These are phyloP conservation scores for Globisporangium viniferum DNA, from an alignment of 352 stramenopile species.

Conservation along the genomic window DNA sequence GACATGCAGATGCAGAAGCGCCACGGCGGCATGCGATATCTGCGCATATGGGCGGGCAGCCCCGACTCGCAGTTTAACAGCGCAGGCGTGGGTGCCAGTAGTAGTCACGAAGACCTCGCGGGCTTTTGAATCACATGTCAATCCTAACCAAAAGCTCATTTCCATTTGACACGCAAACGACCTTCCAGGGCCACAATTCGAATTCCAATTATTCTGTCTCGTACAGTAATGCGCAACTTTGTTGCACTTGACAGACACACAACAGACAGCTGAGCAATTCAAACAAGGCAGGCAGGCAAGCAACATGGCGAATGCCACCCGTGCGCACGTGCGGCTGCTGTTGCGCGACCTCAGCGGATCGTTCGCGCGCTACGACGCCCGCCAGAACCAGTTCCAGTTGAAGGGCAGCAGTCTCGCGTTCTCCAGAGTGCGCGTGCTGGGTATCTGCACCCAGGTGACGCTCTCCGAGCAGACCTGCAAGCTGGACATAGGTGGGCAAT, in stretches of 20 bases:
- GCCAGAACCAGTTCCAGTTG: constrained; percentile 21
- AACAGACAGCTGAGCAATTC: neutral
- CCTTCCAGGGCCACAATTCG: neutral
- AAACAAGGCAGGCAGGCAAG: neutral
- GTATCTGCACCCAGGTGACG: constrained; percentile 20
- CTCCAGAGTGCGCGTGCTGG: constrained; percentile 28
- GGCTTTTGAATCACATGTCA: neutral
- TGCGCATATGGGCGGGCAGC: constrained; percentile 82
- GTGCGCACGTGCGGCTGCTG: constrained; percentile 23
- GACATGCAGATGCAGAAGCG: constrained; percentile 66
- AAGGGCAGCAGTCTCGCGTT: constrained; percentile 10
- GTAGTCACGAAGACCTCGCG: neutral
- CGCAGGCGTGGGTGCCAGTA: neutral
- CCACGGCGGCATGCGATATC: constrained; percentile 57
- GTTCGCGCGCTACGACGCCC: constrained; percentile 20
- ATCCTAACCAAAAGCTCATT: neutral
- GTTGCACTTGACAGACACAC: neutral
- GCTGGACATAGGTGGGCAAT: constrained; percentile 30
- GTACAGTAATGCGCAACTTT: neutral
- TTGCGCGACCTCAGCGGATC: constrained; percentile 26
- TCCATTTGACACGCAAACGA: constrained; percentile 4
- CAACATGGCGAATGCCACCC: neutral
- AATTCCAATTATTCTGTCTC: constrained; percentile 3
- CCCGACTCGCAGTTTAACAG: constrained; percentile 72
- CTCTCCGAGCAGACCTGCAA: constrained; percentile 18